Conservation (phyloP, 768 basidiomycete species). For the Suillus paluster region DNA sequence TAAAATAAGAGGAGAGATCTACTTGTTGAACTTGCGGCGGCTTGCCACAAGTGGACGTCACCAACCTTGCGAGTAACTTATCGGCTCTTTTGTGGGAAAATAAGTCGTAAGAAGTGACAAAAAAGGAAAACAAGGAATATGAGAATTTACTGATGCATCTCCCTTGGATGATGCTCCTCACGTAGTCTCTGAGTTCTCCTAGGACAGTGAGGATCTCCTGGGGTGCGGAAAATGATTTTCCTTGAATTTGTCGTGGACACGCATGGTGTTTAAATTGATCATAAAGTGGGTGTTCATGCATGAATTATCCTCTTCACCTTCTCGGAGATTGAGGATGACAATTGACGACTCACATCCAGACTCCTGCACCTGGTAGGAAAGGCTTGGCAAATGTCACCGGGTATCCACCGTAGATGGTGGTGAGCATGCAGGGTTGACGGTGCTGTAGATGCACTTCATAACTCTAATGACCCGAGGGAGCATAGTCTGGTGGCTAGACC, state of each 20-base stretch:
- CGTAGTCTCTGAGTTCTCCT: constrained; percentile 3
- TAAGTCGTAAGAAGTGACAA: no score
- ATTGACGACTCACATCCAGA: constrained; percentile 7
- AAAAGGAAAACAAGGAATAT: no score
- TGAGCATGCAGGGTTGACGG: background rate
- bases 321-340: constrained; percentile 10
- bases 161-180: background rate
- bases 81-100: no score
- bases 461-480: constrained; percentile 5
- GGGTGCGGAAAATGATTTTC: constrained; percentile 2
- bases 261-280: constrained; percentile 12
- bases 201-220: background rate
- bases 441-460: constrained; percentile 8
- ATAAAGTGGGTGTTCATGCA: constrained; percentile 10
- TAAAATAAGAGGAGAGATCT: no score
- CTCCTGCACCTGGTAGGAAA: constrained; percentile 12
- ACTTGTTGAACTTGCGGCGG: no score
- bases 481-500: background rate
- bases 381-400: constrained; percentile 5
- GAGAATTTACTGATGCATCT: no score
- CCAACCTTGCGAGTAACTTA: no score
- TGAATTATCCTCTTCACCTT: background rate
- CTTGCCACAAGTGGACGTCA: no score
- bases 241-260: constrained; percentile 11
- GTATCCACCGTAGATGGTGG: background rate